Base-by-base conservation (phyloP, 331 rosid species). In the Telfairia occidentalis region DNA sequence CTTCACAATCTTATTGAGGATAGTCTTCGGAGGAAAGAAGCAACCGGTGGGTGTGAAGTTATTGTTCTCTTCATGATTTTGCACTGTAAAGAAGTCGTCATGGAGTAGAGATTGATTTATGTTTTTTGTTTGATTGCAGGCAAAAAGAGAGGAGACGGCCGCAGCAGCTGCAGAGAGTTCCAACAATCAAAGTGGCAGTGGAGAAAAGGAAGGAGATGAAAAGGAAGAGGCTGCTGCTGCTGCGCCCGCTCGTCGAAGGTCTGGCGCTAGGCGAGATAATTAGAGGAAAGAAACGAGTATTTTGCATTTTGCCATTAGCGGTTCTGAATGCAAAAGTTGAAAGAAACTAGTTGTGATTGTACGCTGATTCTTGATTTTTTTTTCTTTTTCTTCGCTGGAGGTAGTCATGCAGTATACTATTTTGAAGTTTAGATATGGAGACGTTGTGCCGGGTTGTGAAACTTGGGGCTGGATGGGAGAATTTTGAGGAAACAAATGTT, bases 11-110 rank as follows among this genome's bases (percentile, higher is more conserved):
- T 65, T 90, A 80, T 43, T 88, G 73, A 84, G 77, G 79, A 2
- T 92, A 59, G 11, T 95, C 67, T 92, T 92, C 38, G 97, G 97
- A 18, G 93, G 98, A 50, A 89, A 92, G 85, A 81, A 91, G 79
- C 28, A 75, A 29, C 74, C 64, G 43, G 74, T 63, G 43, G 1
- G 79, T 61, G 26, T 24, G 19, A 9, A 24, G 37, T 29, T 59
- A 5, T 46, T 4, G 13, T 16, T 15, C 12, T 71, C 28, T 5
- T n/a, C 12, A 50, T 35, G 11, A 4, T 26, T 3, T 34, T 35
- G 8, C 40, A 28, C 43, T 34, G 15, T 2, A 5, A 57, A 67
- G 53, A 12, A 12, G 21, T 40, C 21, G 35, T 24, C 9, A 2
- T 12, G 49, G 34, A 74, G 28, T 58, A 11, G 16, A 1, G 19